Conservation (phyloP, 202 grass and related monocot species). For the Hordeum pubiflorum region DNA sequence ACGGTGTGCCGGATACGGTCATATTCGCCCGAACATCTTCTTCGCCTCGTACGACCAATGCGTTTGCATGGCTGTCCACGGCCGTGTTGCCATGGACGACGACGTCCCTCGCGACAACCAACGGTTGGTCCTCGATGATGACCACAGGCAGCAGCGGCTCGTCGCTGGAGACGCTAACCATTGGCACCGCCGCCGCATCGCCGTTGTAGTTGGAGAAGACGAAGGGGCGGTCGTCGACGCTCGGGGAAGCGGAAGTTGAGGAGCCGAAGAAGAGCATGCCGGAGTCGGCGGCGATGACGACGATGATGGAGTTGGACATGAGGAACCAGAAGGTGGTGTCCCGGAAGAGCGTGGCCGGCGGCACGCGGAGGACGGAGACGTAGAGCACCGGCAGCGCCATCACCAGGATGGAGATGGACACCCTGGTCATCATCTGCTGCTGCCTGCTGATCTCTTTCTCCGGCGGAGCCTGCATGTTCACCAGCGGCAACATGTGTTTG, state of each 20-base stretch:
- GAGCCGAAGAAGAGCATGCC: conserved; percentile 54
- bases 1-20: neutral
- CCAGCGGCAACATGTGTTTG: conserved; percentile 30
- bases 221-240: neutral
- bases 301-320: conserved; percentile 89
- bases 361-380: conserved; percentile 61
- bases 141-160: neutral
- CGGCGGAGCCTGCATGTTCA: conserved; percentile 19
- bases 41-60: neutral
- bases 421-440: conserved; percentile 32
- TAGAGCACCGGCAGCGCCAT: conserved; percentile 74
- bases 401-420: conserved; percentile 73
- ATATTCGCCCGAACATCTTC: neutral
- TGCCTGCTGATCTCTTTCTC: neutral
- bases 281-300: conserved; percentile 69
- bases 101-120: neutral
- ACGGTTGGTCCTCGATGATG: neutral
- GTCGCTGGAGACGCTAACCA: neutral
- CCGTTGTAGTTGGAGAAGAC: neutral
- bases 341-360: conserved; percentile 52
- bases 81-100: neutral
- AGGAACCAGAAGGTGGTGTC: conserved; percentile 99
- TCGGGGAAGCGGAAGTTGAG: neutral
- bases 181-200: neutral
- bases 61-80: neutral